Base-by-base conservation (phyloP, 192 early-diverging fungal species). In the Kickxella alabastrina region DNA sequence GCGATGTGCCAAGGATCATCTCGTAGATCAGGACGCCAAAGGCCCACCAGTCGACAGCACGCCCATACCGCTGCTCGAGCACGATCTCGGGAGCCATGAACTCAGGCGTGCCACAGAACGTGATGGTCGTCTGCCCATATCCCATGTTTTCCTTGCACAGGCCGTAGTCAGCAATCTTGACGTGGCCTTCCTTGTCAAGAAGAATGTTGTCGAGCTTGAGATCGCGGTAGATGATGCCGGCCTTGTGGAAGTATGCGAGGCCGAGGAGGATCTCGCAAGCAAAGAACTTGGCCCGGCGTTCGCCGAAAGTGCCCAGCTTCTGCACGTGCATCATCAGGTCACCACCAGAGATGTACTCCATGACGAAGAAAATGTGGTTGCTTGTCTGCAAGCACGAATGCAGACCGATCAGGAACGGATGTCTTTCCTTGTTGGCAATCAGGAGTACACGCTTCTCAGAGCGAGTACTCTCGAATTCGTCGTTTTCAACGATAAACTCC, bases 1-100 rank as follows among this genome's bases (percentile, higher is more conserved):
- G 95, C 8, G 89, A 87, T 54, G 92, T 85, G 43, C 91, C 91
- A 41, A 95, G 76, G 25, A 95, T 79, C 91, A 98, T 95, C 63
- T 90, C 87, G 59, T 90, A 90, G 49, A 90, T 86, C 53, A 90
- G 71, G 9, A 90, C 86, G 44, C 87, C 87, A 68, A 90, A 91
- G 2, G 96, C 92, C 96, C 96, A 98, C 96, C 96, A 98, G 73
- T 98, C 96, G 2, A 96, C 94, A 3, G 96, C 92, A n/a, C 90
- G 82, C 10, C 86, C 88, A 64, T 98, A 98, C 35, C 89, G 89
- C 76, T 96, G 89, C 68, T 96, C 96, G 49, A 87, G 73, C 24
- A 98, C 78, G 44, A 98, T 96, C 72, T 98, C 96, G 37, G 96
- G 96, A 6, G 96, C 94, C 94, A 98, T 98, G 56, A 96, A 98